Conservation (phyloP, 1,139 yeast species). For the Taiozyma onychis region DNA sequence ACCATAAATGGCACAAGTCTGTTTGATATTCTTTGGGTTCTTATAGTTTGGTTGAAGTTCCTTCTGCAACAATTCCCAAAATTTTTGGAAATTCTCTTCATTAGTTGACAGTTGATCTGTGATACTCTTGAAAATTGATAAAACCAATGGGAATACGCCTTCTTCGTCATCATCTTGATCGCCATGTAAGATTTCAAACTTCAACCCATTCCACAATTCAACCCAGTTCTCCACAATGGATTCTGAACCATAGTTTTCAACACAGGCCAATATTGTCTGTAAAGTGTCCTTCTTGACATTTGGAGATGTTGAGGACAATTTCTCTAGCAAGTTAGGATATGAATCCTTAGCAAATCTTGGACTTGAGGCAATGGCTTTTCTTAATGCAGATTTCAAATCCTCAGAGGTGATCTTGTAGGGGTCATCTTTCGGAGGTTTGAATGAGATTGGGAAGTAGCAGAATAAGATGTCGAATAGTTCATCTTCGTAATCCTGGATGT, state of each 20-base stretch:
- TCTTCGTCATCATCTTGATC: slow-evolving; percentile 45
- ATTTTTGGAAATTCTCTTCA: slow-evolving; percentile 29
- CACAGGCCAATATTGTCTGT: slow-evolving; percentile 52
- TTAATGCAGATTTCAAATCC: slow-evolving; percentile 58
- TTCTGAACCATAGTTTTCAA: slow-evolving; percentile 43
- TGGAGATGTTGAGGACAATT: slow-evolving; percentile 78
- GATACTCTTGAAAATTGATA: slow-evolving; percentile 42
- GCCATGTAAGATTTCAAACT: slow-evolving; percentile 79
- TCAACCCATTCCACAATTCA: slow-evolving; percentile 81
- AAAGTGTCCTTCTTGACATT: slow-evolving; percentile 73
- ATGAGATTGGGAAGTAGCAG: slow-evolving; percentile 95
- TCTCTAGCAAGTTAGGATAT: slow-evolving; percentile 74
- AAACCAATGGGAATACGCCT: slow-evolving; percentile 36
- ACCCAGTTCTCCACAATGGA: slow-evolving; percentile 54
- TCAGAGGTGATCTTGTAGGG: slow-evolving; percentile 78
- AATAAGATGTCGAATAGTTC: slow-evolving; percentile 84
- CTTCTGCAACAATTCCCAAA: slow-evolving; percentile 37
- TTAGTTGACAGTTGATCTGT: slow-evolving; percentile 29
- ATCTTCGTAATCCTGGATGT: slow-evolving; percentile 37
- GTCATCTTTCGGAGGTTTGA: slow-evolving; percentile 81
- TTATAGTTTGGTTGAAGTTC: slow-evolving; percentile 56
- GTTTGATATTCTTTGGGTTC: slow-evolving; percentile 51
- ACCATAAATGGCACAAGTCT: slow-evolving; percentile 54
- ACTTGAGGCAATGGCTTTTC: slow-evolving; percentile 57
- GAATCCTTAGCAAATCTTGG: slow-evolving; percentile 65